Percentiles rank a stretch among this genome's conserved stretches.
phyloP scores from a whole-genome alignment of 2,329 filamentous ascomycete species.

The Plectosphaerella cucumerina region DNA sequence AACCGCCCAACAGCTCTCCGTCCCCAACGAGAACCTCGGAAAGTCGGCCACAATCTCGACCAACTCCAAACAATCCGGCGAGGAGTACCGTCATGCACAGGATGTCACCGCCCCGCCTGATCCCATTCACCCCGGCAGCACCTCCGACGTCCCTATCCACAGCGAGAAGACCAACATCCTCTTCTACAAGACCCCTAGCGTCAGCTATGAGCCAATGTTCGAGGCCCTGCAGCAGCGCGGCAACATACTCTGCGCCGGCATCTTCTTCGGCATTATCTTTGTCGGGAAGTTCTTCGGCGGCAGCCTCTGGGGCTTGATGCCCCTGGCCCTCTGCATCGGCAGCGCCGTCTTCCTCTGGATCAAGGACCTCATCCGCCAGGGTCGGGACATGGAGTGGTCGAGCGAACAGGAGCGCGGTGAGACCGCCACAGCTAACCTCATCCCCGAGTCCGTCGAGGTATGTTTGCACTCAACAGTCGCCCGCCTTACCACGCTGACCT shows the following conservation, averaged over 20 bases:
- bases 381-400: constrained; percentile 80
- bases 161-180: constrained; percentile 95
- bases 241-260: constrained; percentile 63
- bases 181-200: constrained; percentile 88
- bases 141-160: constrained; percentile 90
- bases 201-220: constrained; percentile 89
- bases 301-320: constrained; percentile 69
- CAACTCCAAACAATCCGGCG: constrained; percentile 63
- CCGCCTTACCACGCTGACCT: constrained; percentile 19
- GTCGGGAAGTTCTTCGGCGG: constrained; percentile 78
- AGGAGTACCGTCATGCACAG: constrained; percentile 80
- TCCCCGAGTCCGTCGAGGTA: constrained; percentile 80
- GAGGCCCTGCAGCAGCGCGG: constrained; percentile 69
- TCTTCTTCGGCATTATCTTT: constrained; percentile 71
- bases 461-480: not conserved
- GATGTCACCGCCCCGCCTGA: constrained; percentile 90
- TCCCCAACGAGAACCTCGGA: constrained; percentile 85
- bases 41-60: constrained; percentile 71
- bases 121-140: constrained; percentile 74
- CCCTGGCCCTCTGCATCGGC: constrained; percentile 65
- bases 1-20: constrained; percentile 53
- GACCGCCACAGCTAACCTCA: constrained; percentile 80
- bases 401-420: constrained; percentile 82
- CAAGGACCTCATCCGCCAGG: constrained; percentile 79
- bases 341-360: constrained; percentile 86